Conservation (phyloP, 2,329 filamentous ascomycete species). For the Eutypa lata region DNA sequence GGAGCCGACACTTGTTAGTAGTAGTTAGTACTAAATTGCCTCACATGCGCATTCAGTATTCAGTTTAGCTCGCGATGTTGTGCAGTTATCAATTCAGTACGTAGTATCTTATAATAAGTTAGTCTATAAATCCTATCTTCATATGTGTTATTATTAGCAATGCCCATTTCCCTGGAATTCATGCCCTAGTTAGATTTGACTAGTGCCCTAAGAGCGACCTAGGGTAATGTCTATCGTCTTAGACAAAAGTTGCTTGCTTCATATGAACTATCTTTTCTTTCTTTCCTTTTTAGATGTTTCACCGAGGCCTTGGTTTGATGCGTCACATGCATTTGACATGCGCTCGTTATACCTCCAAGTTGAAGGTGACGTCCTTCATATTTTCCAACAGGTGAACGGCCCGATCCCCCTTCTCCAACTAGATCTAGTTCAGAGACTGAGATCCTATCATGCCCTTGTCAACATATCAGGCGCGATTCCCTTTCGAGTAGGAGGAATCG, state of each 20-base stretch:
- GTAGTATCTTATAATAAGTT: neutral
- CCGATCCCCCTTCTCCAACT: constrained; percentile 19
- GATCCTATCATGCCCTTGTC: constrained; percentile 19
- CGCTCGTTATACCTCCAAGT: neutral
- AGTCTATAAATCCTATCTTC: neutral
- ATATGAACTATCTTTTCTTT: too few species aligned
- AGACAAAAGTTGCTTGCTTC: too few species aligned
- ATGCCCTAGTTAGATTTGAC: too few species aligned
- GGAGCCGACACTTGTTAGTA: neutral
- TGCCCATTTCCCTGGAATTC: too few species aligned
- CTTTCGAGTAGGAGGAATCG: constrained; percentile 24
- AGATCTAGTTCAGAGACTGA: neutral
- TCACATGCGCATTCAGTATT: too few species aligned
- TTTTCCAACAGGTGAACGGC: constrained; percentile 6
- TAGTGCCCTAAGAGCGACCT: too few species aligned
- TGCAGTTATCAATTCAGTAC: too few species aligned
- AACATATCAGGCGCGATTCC: constrained; percentile 24
- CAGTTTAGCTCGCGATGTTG: too few species aligned
- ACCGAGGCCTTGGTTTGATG: neutral
- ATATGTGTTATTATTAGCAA: neutral
- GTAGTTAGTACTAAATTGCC: too few species aligned
- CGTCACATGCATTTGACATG: neutral
- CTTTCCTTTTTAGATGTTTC: neutral
- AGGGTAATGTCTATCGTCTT: too few species aligned
- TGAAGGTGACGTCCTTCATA: too few species aligned